Evolutionary conservation across 1,284 basidiomycete genomes (phyloP), one percentile per base, ranked within the genome.

Genomic region (Ceratobasidium sp.): DNA sequence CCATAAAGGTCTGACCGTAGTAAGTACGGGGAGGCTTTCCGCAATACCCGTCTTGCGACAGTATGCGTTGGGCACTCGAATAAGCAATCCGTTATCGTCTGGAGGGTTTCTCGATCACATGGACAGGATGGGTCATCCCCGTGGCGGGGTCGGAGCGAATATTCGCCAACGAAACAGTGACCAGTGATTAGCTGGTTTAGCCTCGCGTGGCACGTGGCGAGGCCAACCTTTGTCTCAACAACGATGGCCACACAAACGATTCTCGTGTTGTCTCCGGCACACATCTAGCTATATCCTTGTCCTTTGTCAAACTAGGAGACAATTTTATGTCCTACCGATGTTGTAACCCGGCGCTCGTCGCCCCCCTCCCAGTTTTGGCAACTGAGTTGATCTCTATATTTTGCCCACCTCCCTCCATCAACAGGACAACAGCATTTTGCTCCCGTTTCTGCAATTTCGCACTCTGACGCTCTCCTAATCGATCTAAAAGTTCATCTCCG

Each of bases 391-490:
- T 41, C 34, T 68, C 54, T 54, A 68, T 53, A 48, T 41, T 5
- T 22, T 34, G 19, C 27, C 31, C 29, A 34, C 29, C 46, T 43
- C 46, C 9, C 62, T 29, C 48, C 43, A 8, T 64, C 43, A 49
- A 27, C 46, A 48, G 49, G 27, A 46, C 62, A 63, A 64, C 43
- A 31, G 39, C 22, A 51, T 64, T 51, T 34, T 49, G 29, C 62
- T 49, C 46, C 62, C 62, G 29, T 43, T 64, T 34, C 39, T n/a
- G 11, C 58, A 19, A 13, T 59, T 64, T 64, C 46, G 31, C 16
- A 64, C 62, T 49, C 62, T 46, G 62, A 41, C 27, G 13, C 14
- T 22, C 62, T 64, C 31, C 62, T 64, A 49, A 48, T 64, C 49
- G 27, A n/a, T 22, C 46, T 63, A 63, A 37, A 39, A 7, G 19